A percentile compares a stretch with the other conserved stretches of the same genome.
Evolutionary conservation across 495 filamentous ascomycete species (phyloP).

Genomic region (Oidiodendron maius): DNA sequence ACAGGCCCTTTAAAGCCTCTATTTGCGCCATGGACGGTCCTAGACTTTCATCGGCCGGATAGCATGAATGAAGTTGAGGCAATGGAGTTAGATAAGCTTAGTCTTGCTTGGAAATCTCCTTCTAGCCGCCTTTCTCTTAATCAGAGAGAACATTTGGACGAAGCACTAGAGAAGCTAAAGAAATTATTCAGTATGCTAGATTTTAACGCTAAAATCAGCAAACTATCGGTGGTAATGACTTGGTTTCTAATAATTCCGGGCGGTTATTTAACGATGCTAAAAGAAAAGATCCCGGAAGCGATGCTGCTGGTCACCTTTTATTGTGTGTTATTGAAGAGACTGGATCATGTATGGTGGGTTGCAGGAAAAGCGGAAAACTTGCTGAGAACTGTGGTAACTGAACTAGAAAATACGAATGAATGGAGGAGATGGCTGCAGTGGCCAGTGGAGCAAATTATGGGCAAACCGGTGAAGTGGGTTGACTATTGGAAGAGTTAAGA

Average conservation of each 20-base stretch:
- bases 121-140: not conserved
- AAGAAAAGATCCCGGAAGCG: constrained; percentile 15
- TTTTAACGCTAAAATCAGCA: constrained; percentile 1
- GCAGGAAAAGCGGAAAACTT: constrained; percentile 17
- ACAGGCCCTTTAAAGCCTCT: constrained; percentile 5
- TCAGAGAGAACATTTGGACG: constrained; percentile 1
- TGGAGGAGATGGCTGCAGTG: constrained; percentile 16
- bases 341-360: constrained; percentile 16
- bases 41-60: constrained; percentile 4
- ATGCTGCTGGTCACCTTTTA: constrained; percentile 13
- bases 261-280: constrained; percentile 10
- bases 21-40: constrained; percentile 6
- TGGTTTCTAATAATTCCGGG: constrained; percentile 10
- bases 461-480: no score
- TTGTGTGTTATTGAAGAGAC: constrained; percentile 11
- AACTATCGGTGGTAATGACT: constrained; percentile 8
- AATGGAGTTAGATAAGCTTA: not conserved
- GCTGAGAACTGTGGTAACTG: constrained; percentile 11
- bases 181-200: constrained; percentile 13
- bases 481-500: no score
- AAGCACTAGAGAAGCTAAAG: not conserved
- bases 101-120: constrained; percentile 4
- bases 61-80: constrained; percentile 4
- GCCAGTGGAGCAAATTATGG: constrained; percentile 12
- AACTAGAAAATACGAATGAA: not conserved